Conservation (phyloP, 225 moss, liverwort and hornwort genomes). For the Straminergon stramineum region DNA sequence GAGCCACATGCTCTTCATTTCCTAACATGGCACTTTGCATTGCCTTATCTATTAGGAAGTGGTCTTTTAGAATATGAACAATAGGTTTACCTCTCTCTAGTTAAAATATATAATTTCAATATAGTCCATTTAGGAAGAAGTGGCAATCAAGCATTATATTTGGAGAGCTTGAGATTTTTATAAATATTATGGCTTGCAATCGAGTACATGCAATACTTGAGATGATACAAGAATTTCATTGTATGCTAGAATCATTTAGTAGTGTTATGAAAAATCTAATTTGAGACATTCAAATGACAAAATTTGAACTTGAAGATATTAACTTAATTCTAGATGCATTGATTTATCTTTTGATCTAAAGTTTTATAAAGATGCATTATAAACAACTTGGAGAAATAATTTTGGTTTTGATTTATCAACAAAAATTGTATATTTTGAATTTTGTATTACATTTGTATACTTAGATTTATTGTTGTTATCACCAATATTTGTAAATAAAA, state of each 20-base stretch:
- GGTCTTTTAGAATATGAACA: not conserved
- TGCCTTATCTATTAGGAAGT: too few species aligned
- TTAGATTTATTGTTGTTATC: not conserved
- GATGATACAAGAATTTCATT: not conserved
- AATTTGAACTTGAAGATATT: not conserved
- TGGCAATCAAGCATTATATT: not conserved
- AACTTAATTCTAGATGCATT: not conserved
- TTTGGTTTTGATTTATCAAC: not conserved
- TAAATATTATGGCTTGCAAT: not conserved
- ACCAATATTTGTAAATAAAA: not conserved
- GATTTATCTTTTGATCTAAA: not conserved
- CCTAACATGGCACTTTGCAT: fast-evolving
- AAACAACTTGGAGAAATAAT: not conserved
- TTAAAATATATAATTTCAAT: not conserved
- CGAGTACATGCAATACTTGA: too few species aligned
- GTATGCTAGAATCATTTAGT: not conserved
- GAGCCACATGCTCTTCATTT: not conserved
- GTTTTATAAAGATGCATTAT: not conserved
- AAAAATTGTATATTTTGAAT: not conserved
- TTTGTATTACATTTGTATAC: not conserved
- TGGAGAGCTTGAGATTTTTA: not conserved
- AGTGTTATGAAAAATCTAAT: not conserved
- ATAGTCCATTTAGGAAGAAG: not conserved
- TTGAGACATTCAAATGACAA: not conserved
- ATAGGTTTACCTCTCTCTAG: not conserved